Conservation (phyloP, 192 early-diverging fungal genomes). For the Neocallimastix lanati region DNA sequence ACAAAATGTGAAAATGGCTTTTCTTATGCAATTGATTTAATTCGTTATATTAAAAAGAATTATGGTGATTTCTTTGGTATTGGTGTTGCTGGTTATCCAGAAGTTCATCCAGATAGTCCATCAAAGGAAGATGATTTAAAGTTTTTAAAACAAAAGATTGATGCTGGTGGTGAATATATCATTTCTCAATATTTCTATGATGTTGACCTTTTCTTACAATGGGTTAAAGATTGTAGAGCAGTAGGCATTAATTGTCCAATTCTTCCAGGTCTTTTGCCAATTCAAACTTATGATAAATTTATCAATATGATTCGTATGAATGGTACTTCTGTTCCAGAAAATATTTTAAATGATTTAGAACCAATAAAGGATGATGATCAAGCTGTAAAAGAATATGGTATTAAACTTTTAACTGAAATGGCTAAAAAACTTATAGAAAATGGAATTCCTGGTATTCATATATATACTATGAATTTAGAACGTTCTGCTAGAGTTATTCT, state of each 20-base stretch:
- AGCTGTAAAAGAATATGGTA: slow-evolving; percentile 88
- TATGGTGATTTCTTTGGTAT: slow-evolving; percentile 94
- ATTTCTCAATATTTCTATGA: slow-evolving; percentile 96
- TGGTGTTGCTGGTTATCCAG: slow-evolving; percentile 93
- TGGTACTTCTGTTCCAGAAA: slow-evolving; percentile 70
- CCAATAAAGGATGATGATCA: slow-evolving; percentile 97
- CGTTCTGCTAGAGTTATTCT: slow-evolving; percentile 70
- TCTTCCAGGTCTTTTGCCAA: slow-evolving; percentile 92
- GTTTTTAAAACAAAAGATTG: slow-evolving; percentile 71
- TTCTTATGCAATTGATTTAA: slow-evolving; percentile 70
- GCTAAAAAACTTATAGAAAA: slow-evolving; percentile 43
- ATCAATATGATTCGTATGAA: slow-evolving; percentile 77
- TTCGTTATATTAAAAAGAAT: slow-evolving; percentile 68
- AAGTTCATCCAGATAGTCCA: slow-evolving; percentile 66
- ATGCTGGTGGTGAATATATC: slow-evolving; percentile 80
- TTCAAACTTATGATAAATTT: slow-evolving; percentile 84
- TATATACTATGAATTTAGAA: slow-evolving; percentile 88
- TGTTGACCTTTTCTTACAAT: slow-evolving; percentile 63
- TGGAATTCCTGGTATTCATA: slow-evolving; percentile 70
- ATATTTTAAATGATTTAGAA: slow-evolving; percentile 69
- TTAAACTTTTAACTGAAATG: slow-evolving; percentile 72
- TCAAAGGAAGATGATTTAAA: slow-evolving; percentile 56
- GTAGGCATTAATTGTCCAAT: slow-evolving; percentile 68
- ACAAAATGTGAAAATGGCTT: slow-evolving; percentile 70
- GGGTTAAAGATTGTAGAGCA: slow-evolving; percentile 52